Evolutionary conservation across 768 basidiomycete genomes (phyloP).

Genomic region (Gelatoporia subvermispora): DNA sequence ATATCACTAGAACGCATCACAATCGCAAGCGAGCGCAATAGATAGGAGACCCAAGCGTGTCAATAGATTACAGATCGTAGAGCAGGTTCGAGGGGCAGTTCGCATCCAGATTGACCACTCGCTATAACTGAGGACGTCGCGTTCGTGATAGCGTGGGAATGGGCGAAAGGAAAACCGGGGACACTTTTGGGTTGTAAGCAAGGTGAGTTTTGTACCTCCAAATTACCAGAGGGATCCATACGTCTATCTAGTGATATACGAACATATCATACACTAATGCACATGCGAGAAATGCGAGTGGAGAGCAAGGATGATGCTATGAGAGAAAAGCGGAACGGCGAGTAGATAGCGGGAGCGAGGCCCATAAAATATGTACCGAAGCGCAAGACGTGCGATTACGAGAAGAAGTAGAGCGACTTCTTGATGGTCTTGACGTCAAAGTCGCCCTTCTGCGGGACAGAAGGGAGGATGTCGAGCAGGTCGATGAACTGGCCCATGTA

Average conservation of each 20-base stretch:
- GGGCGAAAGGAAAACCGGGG: too few relatives aligned
- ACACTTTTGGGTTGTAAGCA: too few relatives aligned
- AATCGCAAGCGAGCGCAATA: too few relatives aligned
- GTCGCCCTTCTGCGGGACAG: conserved; percentile 75
- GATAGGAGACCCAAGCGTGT: too few relatives aligned
- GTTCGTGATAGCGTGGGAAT: too few relatives aligned
- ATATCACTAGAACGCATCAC: too few relatives aligned
- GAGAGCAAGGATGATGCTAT: not conserved
- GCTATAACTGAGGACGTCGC: too few relatives aligned
- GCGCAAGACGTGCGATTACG: conserved; percentile 38
- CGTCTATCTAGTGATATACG: not conserved
- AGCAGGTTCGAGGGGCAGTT: too few relatives aligned
- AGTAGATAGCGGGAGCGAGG: not conserved
- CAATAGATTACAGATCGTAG: too few relatives aligned
- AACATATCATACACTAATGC: not conserved
- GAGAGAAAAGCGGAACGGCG: not conserved
- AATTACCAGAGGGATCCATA: too few relatives aligned
- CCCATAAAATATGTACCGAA: not conserved
- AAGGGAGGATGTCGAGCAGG: conserved; percentile 71
- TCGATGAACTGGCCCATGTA: conserved; percentile 56
- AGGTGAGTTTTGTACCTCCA: too few relatives aligned
- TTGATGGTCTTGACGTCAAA: conserved; percentile 84
- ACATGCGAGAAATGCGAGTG: not conserved
- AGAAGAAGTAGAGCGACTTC: conserved; percentile 89
- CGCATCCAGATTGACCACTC: too few relatives aligned